Conservation (phyloP, 495 filamentous ascomycete genomes). For the Terfezia boudieri region DNA sequence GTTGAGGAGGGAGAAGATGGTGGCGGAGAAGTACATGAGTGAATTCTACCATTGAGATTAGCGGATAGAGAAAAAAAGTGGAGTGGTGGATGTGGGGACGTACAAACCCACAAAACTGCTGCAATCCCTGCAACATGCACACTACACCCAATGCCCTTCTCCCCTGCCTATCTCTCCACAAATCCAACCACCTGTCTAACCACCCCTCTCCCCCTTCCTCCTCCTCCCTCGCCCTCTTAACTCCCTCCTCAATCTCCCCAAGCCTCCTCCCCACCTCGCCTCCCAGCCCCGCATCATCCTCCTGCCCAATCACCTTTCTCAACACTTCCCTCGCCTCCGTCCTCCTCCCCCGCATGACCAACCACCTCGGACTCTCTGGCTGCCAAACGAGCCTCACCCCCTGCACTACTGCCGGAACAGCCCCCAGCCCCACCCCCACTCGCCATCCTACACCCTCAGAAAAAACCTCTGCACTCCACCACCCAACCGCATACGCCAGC, state of each 20-base stretch:
- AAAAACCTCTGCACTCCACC: conserved; percentile 19
- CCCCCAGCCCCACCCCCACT: conserved; percentile 77
- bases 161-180: conserved; percentile 40
- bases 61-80: not conserved
- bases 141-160: conserved; percentile 62
- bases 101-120: conserved; percentile 67
- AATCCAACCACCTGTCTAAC: conserved; percentile 26
- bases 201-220: conserved; percentile 4
- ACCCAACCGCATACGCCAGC: conserved; percentile 60
- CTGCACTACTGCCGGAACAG: conserved; percentile 51
- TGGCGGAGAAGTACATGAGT: conserved; percentile 89
- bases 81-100: not conserved
- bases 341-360: conserved; percentile 42
- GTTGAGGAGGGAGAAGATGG: conserved; percentile 60
- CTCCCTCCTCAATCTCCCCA: conserved; percentile 45
- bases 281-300: conserved; percentile 24
- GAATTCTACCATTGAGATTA: conserved; percentile 35
- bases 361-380: conserved; percentile 75
- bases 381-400: conserved; percentile 38
- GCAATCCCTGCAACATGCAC: conserved; percentile 64
- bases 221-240: conserved; percentile 27
- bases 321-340: conserved; percentile 40
- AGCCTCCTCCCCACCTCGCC: conserved; percentile 35
- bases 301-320: conserved; percentile 36
- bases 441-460: conserved; percentile 44